Evolutionary conservation across 345 rosid species (phyloP).

Genomic region (Populus ilicifolia): DNA sequence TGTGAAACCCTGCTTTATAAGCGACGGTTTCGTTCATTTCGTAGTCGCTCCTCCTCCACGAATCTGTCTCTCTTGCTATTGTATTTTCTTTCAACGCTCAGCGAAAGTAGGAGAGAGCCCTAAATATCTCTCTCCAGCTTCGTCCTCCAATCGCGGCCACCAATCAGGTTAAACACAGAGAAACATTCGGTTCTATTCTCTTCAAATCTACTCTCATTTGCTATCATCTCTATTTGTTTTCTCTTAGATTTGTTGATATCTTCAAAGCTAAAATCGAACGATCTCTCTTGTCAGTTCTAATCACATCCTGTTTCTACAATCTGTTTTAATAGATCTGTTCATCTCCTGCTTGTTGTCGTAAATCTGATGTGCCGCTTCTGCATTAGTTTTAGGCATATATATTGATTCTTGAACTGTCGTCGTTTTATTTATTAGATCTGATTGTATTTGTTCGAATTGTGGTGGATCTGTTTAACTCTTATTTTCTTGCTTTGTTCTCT

Average conservation of each 20-base stretch:
- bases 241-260: background rate
- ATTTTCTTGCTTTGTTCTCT: too few relatives aligned
- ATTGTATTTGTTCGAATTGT: background rate
- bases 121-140: background rate
- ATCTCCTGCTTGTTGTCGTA: background rate
- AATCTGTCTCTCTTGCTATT: background rate
- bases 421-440: background rate
- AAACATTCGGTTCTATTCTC: background rate
- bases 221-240: background rate
- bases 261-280: background rate
- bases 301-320: background rate
- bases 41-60: background rate
- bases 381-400: too few relatives aligned
- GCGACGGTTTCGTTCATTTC: background rate
- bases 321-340: background rate
- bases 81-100: background rate
- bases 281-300: background rate
- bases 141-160: background rate
- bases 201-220: background rate
- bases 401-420: background rate
- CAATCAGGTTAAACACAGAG: background rate
- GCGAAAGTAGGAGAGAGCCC: slow-evolving; percentile 17
- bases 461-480: background rate
- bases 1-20: background rate
- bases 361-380: background rate